A percentile compares a stretch with the other conserved stretches of the same genome.
Evolutionary conservation across 2,329 filamentous ascomycete genomes (phyloP).

Genomic region (Coniochaeta sp.): DNA sequence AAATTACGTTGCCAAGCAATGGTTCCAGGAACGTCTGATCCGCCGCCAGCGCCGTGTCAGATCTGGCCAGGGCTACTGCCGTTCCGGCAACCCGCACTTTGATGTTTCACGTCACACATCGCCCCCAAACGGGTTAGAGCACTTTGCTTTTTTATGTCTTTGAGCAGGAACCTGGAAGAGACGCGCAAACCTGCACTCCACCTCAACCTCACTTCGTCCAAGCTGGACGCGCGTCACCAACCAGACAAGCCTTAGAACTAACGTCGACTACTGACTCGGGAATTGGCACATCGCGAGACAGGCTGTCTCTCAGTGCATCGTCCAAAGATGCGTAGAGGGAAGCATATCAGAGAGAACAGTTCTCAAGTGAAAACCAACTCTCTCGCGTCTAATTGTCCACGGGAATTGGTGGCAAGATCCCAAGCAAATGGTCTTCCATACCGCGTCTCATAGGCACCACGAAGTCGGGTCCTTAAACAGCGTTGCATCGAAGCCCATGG

Average conservation of each 20-base stretch:
- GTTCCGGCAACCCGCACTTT: too few species aligned
- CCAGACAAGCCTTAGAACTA: background rate
- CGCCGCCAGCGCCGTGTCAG: background rate
- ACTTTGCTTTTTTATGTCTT: background rate
- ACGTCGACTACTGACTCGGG: background rate
- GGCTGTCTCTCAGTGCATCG: background rate
- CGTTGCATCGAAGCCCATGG: background rate
- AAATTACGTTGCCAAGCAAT: background rate
- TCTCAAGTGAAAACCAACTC: background rate
- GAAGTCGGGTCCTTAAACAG: background rate
- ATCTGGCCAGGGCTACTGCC: background rate
- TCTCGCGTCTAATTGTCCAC: background rate
- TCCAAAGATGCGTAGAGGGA: background rate
- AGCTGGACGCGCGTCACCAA: background rate
- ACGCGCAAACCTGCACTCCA: background rate
- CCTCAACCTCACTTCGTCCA: background rate
- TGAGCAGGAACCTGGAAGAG: background rate
- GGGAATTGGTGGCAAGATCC: background rate
- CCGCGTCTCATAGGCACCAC: background rate
- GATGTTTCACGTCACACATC: background rate
- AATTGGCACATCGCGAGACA: background rate
- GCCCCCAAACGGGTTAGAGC: background rate
- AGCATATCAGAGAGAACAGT: background rate
- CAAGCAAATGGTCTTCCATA: background rate
- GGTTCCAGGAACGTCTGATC: background rate